These are phyloP conservation scores for Rhynchosporium secalis DNA, from an alignment of 2,329 filamentous ascomycete species.

Conservation along the genomic window DNA sequence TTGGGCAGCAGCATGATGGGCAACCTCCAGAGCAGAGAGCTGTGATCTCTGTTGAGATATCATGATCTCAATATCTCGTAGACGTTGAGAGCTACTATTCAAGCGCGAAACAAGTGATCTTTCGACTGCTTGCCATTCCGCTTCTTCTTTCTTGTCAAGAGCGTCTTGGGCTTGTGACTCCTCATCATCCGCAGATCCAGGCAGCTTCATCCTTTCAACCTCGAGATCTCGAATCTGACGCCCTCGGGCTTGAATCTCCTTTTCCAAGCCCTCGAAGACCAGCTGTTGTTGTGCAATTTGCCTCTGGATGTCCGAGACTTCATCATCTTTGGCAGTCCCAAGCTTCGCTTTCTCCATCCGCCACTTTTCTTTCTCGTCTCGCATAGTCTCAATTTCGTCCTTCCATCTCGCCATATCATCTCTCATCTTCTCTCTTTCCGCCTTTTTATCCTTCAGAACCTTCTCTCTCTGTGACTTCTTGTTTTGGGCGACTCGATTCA, in stretches of 20 bases:
- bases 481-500: conserved; percentile 78
- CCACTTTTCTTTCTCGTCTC: conserved; percentile 54
- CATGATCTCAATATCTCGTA: conserved; percentile 34
- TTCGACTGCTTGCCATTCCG: conserved; percentile 38
- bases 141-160: conserved; percentile 35
- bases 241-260: conserved; percentile 71
- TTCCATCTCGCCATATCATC: conserved; percentile 71
- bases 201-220: conserved; percentile 63
- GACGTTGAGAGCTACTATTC: conserved; percentile 26
- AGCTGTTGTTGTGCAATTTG: conserved; percentile 64
- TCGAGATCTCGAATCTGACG: conserved; percentile 72
- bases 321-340: conserved; percentile 52
- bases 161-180: conserved; percentile 36
- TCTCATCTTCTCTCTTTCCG: conserved; percentile 66
- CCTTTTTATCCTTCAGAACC: conserved; percentile 64
- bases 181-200: conserved; percentile 61
- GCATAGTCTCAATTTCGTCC: conserved; percentile 61
- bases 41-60: conserved; percentile 29
- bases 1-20: conserved; percentile 21
- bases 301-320: conserved; percentile 52
- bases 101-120: conserved; percentile 31
- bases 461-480: conserved; percentile 78
- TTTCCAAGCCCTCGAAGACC: conserved; percentile 57
- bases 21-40: conserved; percentile 30
- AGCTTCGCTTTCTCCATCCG: conserved; percentile 54